A percentile compares a stretch with the other conserved stretches of the same genome.
phyloP scores from a whole-genome alignment of 2,329 filamentous ascomycete genomes.

The Cladosporium colombiae region DNA sequence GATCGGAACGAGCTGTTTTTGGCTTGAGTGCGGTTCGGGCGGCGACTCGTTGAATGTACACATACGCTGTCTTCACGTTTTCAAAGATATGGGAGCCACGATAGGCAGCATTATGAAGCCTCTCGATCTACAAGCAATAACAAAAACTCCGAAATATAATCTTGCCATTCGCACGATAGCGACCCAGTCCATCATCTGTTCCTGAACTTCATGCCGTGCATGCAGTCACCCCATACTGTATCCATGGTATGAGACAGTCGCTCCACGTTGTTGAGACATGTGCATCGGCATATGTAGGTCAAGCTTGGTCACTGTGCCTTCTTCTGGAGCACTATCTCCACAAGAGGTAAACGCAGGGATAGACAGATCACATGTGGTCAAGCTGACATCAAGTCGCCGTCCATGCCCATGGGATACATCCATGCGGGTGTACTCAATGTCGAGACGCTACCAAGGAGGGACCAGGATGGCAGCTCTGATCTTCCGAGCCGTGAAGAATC shows the following conservation, averaged over 20 bases:
- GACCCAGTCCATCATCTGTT: not conserved
- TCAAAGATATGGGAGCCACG: not conserved
- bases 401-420: not conserved
- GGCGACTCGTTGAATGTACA: not conserved
- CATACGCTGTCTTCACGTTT: not conserved
- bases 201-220: not conserved
- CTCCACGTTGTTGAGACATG: not conserved
- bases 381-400: not conserved
- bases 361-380: not conserved
- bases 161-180: not conserved
- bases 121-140: not conserved
- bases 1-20: not conserved
- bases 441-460: not conserved
- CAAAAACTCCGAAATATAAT: not conserved
- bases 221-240: not conserved
- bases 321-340: not conserved
- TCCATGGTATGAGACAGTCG: not conserved
- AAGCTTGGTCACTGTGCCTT: not conserved
- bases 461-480: not conserved
- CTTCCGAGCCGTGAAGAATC: constrained; percentile 1
- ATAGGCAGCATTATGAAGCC: not conserved
- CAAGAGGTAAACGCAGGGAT: not conserved
- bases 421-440: not conserved
- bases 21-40: not conserved
- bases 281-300: not conserved